A percentile compares a stretch with the other conserved stretches of the same genome.
These are phyloP conservation scores for Glycine latifolia DNA, from an alignment of 306 rosid species.

Conservation along the genomic window DNA sequence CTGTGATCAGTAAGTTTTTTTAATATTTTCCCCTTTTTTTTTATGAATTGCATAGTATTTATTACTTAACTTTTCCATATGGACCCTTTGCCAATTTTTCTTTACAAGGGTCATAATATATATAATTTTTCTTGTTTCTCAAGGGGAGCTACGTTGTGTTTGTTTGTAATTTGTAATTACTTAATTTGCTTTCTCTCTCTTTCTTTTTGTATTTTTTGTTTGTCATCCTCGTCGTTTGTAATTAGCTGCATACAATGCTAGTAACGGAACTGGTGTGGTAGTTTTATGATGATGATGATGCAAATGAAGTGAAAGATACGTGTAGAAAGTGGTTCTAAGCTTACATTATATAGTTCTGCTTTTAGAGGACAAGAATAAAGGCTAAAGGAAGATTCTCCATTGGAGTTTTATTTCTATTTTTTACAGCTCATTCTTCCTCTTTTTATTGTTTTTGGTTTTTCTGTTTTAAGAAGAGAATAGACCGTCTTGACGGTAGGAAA, in stretches of 20 bases:
- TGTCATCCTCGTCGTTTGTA: neutral
- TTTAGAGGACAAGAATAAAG: conserved; percentile 54
- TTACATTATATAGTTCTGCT: conserved; percentile 44
- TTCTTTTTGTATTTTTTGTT: neutral
- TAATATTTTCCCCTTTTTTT: no score
- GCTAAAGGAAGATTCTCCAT: conserved; percentile 42
- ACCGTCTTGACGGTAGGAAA: conserved; percentile 10
- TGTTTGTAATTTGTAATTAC: neutral
- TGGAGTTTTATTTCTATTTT: neutral
- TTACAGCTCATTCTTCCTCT: conserved; percentile 45
- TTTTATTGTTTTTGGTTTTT: neutral
- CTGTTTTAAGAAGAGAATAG: neutral
- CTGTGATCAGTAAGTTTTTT: no score
- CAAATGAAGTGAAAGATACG: conserved; percentile 35
- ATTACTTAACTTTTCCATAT: neutral
- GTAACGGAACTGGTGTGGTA: neutral
- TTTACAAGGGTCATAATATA: conserved; percentile 33
- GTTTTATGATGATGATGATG: neutral
- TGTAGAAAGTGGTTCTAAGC: conserved; percentile 44
- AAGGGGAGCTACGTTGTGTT: neutral
- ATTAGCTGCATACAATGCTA: no score
- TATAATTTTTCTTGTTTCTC: conserved; percentile 41
- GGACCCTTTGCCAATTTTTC: conserved; percentile 41
- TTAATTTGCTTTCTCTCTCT: neutral
- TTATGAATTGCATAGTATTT: neutral